Percentiles rank a stretch among this genome's conserved stretches.
Conservation (phyloP, 108 stramenopile species). For the Chaetoceros muelleri region DNA sequence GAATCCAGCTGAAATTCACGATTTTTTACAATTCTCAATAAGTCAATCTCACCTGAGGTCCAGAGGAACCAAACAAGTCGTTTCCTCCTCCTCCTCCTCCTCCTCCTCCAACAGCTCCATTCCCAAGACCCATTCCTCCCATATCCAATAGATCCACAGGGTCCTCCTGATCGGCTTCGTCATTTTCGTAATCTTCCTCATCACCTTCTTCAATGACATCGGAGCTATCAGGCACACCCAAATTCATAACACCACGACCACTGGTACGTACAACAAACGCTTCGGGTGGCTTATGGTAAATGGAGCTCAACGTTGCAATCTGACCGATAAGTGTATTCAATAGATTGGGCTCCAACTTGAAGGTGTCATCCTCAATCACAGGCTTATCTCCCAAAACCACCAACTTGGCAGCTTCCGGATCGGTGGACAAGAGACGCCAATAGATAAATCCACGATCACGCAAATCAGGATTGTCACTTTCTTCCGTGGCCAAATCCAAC, state of each 20-base stretch:
- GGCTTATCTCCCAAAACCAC: slow-evolving; percentile 98
- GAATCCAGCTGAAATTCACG: too few relatives aligned
- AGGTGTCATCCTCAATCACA: slow-evolving; percentile 97
- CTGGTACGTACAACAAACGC: slow-evolving; percentile 89
- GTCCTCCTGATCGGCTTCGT: slow-evolving; percentile 26
- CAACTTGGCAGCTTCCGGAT: slow-evolving; percentile 97
- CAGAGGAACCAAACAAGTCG: background rate
- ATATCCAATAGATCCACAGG: slow-evolving; percentile 79
- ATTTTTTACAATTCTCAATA: too few relatives aligned
- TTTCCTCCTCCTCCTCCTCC: slow-evolving; percentile 16
- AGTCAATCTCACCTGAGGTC: background rate
- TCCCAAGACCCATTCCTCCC: slow-evolving; percentile 53
- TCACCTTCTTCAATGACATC: slow-evolving; percentile 66
- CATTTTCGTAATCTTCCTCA: slow-evolving; percentile 46
- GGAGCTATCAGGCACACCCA: slow-evolving; percentile 53
- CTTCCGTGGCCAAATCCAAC: slow-evolving; percentile 94
- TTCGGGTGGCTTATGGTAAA: slow-evolving; percentile 99
- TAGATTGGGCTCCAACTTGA: slow-evolving; percentile 82
- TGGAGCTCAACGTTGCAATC: slow-evolving; percentile 88
- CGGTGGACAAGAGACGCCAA: slow-evolving; percentile 94
- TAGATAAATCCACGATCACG: slow-evolving; percentile 98
- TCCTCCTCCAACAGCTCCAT: slow-evolving; percentile 8
- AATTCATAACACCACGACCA: slow-evolving; percentile 40
- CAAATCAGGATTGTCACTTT: slow-evolving; percentile 97
- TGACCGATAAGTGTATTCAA: slow-evolving; percentile 88